Conservation (phyloP, 345 rosid species). For the Bruguiera sexangula region DNA sequence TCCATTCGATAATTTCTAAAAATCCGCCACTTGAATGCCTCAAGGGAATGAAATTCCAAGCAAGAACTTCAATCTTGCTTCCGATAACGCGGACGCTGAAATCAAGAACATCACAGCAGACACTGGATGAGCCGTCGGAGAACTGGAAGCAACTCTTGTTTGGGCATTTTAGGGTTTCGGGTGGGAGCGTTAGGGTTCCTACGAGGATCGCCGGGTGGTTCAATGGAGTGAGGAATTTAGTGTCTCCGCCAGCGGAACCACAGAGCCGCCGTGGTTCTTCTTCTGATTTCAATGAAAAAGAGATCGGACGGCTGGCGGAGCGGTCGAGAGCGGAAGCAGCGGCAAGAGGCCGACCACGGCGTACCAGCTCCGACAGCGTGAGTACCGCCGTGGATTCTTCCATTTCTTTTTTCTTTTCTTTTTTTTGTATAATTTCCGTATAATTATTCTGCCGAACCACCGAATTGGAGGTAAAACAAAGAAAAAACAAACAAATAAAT, state of each 20-base stretch:
- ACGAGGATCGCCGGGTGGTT: constrained; percentile 41
- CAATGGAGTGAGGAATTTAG: constrained; percentile 42
- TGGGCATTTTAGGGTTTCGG: constrained; percentile 48
- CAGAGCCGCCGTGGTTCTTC: constrained; percentile 4
- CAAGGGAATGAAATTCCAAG: constrained; percentile 77
- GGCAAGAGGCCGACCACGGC: constrained; percentile 39
- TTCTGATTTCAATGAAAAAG: constrained; percentile 13
- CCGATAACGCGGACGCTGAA: constrained; percentile 40
- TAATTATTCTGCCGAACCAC: too few species aligned
- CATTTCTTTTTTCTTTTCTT: not conserved
- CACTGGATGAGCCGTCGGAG: constrained; percentile 45
- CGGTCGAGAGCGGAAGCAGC: constrained; percentile 50
- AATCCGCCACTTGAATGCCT: constrained; percentile 49
- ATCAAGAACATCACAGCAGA: constrained; percentile 74
- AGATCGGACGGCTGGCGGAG: constrained; percentile 11
- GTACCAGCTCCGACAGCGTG: constrained; percentile 51
- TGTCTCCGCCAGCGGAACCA: constrained; percentile 5
- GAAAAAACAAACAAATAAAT: too few species aligned
- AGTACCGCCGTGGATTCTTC: constrained; percentile 36
- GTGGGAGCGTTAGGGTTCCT: constrained; percentile 62
- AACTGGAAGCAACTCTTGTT: constrained; percentile 59
- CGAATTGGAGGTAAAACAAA: too few species aligned
- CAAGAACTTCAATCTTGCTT: constrained; percentile 41
- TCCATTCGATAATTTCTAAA: constrained; percentile 79
- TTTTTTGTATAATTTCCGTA: not conserved